Conservation (phyloP, 2,329 filamentous ascomycete genomes). For the Verticillium longisporum region DNA sequence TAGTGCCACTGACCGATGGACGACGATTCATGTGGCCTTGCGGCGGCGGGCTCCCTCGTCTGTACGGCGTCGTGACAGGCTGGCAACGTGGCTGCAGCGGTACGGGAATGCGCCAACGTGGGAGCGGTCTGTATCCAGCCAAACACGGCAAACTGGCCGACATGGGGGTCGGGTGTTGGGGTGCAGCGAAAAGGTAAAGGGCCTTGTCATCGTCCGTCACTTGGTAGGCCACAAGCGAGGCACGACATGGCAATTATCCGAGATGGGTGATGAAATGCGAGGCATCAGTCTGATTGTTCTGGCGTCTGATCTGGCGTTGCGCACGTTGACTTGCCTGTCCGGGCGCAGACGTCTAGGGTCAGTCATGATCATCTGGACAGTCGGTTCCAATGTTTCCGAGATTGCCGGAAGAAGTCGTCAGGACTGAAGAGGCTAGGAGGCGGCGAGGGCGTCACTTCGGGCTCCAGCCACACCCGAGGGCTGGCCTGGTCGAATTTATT, state of each 20-base stretch:
- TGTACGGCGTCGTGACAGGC: background rate
- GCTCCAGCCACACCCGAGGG: background rate
- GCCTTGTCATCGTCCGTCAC: background rate
- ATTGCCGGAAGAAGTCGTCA: background rate
- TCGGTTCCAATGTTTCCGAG: background rate
- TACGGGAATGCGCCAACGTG: background rate
- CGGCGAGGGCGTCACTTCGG: background rate
- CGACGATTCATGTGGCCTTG: background rate
- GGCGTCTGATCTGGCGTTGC: background rate
- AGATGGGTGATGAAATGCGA: background rate
- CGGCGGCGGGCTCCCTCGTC: background rate
- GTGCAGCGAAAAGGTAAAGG: background rate
- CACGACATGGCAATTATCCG: background rate
- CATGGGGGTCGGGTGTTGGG: background rate
- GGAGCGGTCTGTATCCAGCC: background rate
- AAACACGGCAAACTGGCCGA: background rate
- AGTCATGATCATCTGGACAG: background rate
- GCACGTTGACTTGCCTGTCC: background rate
- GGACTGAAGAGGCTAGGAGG: background rate
- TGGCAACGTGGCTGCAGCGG: background rate
- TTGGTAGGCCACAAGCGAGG: background rate
- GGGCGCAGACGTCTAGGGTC: background rate
- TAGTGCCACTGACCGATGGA: background rate
- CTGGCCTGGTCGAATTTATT: background rate
- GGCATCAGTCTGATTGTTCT: background rate